phyloP scores from a whole-genome alignment of 331 rosid species.

The Phaseolus coccineus region DNA sequence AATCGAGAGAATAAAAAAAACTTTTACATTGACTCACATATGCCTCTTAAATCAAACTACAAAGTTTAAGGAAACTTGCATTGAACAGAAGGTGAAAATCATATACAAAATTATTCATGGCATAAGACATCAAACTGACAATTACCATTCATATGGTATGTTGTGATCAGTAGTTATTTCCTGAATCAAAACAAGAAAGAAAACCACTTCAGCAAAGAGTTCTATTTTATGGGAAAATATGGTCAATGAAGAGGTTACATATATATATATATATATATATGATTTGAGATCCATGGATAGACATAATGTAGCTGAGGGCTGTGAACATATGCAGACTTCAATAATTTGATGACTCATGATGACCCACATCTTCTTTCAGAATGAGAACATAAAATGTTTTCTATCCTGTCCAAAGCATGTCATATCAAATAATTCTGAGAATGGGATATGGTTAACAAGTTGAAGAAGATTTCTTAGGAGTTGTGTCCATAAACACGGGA shows the following conservation, averaged over 20 bases:
- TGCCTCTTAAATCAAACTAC: background rate
- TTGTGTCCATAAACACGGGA: conserved; percentile 37
- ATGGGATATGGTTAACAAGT: conserved; percentile 14
- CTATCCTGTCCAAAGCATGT: conserved; percentile 40
- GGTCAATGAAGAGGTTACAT: background rate
- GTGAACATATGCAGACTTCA: conserved; percentile 24
- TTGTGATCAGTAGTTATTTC: background rate
- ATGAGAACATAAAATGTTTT: conserved; percentile 40
- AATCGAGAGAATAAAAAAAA: background rate
- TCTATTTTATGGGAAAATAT: background rate
- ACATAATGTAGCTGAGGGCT: conserved; percentile 25
- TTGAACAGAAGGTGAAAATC: conserved; percentile 1
- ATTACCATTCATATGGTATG: conserved; percentile 13
- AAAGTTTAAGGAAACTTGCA: conserved; percentile 11
- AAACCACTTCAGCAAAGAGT: background rate
- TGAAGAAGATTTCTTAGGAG: conserved; percentile 26
- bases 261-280: background rate
- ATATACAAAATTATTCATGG: conserved; percentile 30
- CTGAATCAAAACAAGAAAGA: background rate
- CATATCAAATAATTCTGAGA: conserved; percentile 47
- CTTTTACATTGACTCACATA: background rate
- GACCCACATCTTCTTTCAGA: conserved; percentile 37
- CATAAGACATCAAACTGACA: conserved; percentile 12
- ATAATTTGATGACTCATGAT: conserved; percentile 34
- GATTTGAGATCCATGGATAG: conserved; percentile 26